These are phyloP conservation scores for Eucalyptus albens DNA, from an alignment of 345 rosid species.

Conservation along the genomic window DNA sequence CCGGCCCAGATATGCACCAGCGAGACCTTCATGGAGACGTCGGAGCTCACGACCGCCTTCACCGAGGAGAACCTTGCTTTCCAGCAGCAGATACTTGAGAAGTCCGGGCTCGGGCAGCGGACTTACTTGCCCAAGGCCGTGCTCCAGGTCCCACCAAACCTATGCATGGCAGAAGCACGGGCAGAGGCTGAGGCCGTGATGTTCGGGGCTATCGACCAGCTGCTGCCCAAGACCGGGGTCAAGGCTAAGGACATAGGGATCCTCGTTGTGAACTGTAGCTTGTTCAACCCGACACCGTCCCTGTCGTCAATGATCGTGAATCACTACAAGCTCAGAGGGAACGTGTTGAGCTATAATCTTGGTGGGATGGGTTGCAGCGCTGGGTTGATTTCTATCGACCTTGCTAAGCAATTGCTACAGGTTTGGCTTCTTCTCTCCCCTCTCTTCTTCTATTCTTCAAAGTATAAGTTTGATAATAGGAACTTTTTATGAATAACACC, in stretches of 20 bases:
- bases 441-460: not conserved
- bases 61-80: constrained; percentile 8
- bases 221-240: constrained; percentile 24
- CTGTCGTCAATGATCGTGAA: constrained; percentile 33
- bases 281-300: constrained; percentile 40
- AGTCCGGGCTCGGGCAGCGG: constrained; percentile 19
- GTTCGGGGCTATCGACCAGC: constrained; percentile 35
- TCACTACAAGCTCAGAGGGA: constrained; percentile 33
- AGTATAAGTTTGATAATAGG: not conserved
- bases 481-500: not conserved
- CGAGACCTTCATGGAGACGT: not conserved
- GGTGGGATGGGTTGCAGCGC: constrained; percentile 60
- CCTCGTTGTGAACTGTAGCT: constrained; percentile 35
- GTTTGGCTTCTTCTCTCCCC: not conserved
- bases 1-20: not conserved
- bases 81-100: constrained; percentile 14
- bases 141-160: constrained; percentile 18
- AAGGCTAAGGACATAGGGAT: constrained; percentile 34
- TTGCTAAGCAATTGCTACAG: constrained; percentile 52
- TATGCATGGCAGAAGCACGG: constrained; percentile 22
- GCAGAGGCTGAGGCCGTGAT: constrained; percentile 27
- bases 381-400: constrained; percentile 38
- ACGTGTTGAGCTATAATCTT: constrained; percentile 34
- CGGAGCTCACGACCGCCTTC: not conserved
- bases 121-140: constrained; percentile 18